Conservation (phyloP, 2,329 filamentous ascomycete species). For the Trichoderma atroviride region DNA sequence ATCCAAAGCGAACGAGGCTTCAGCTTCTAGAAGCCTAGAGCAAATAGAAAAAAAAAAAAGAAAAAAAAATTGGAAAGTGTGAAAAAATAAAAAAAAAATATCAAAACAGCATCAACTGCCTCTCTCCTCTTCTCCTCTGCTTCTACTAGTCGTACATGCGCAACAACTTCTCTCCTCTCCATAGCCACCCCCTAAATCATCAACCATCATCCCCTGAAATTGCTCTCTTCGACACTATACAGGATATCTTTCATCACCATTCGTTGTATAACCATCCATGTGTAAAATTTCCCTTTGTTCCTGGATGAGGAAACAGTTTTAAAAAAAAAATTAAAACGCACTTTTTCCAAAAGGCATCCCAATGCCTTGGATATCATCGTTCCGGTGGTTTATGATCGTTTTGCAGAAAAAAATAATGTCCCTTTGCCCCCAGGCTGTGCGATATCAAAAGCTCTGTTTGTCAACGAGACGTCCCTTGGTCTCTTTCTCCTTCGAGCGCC, state of each 20-base stretch:
- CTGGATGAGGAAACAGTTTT: conserved; percentile 45
- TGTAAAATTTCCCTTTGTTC: conserved; percentile 33
- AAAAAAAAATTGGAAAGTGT: not conserved
- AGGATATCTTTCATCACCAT: conserved; percentile 13
- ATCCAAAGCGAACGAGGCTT: not conserved
- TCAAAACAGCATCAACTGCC: not conserved
- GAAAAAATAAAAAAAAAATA: conserved; percentile 21
- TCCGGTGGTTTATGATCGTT: conserved; percentile 39
- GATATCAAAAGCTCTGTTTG: conserved; percentile 39
- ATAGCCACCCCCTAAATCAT: not conserved
- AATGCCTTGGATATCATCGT: conserved; percentile 37
- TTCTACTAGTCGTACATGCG: conserved; percentile 40
- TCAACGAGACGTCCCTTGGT: conserved; percentile 35
- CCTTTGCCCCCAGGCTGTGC: conserved; percentile 33
- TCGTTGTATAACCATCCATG: conserved; percentile 23
- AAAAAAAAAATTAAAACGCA: conserved; percentile 27
- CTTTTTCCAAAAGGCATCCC: conserved; percentile 38
- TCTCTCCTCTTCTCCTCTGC: not conserved
- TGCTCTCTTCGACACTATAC: conserved; percentile 32
- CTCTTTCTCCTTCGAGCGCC: conserved; percentile 33
- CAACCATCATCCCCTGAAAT: conserved; percentile 31
- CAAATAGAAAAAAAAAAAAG: conserved; percentile 12
- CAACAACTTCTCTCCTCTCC: conserved; percentile 32
- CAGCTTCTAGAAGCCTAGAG: not conserved
- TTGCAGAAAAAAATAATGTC: conserved; percentile 21